Evolutionary conservation across 495 filamentous ascomycete genomes (phyloP).

Genomic region (Daldinia loculata): DNA sequence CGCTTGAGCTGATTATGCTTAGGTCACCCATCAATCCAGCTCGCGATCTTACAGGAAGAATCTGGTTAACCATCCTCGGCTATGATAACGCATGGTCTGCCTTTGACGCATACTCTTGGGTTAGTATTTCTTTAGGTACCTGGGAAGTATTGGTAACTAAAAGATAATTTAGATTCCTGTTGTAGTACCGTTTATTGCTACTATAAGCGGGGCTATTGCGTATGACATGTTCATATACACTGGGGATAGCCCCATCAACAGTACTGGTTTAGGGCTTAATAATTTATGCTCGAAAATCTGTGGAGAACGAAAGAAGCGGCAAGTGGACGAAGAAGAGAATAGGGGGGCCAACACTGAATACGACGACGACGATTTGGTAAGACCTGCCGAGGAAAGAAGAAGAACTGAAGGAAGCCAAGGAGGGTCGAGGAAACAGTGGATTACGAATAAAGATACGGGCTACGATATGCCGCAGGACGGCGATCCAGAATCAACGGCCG

Average conservation of each 20-base stretch:
- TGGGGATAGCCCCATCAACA: slow-evolving; percentile 2
- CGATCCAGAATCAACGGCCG: neutral
- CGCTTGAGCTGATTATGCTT: neutral
- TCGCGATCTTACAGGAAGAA: neutral
- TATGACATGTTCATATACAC: slow-evolving; percentile 1
- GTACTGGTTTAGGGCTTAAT: neutral
- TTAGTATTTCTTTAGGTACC: neutral
- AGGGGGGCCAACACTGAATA: neutral
- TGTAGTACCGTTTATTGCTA: neutral
- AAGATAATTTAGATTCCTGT: neutral
- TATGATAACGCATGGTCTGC: neutral
- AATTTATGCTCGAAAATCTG: neutral
- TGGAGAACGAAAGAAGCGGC: neutral
- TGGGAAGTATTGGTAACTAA: too few relatives aligned
- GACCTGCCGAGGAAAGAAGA: neutral
- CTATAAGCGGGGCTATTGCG: neutral
- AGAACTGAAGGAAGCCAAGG: neutral
- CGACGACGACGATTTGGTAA: neutral
- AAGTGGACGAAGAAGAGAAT: neutral
- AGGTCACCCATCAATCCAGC: neutral
- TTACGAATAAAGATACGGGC: neutral
- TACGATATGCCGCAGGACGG: neutral
- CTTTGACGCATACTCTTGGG: neutral
- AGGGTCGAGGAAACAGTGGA: neutral
- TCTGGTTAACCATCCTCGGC: neutral